These are phyloP conservation scores for Ampelomyces quisqualis DNA, from an alignment of 2,329 filamentous ascomycete species.

Conservation along the genomic window DNA sequence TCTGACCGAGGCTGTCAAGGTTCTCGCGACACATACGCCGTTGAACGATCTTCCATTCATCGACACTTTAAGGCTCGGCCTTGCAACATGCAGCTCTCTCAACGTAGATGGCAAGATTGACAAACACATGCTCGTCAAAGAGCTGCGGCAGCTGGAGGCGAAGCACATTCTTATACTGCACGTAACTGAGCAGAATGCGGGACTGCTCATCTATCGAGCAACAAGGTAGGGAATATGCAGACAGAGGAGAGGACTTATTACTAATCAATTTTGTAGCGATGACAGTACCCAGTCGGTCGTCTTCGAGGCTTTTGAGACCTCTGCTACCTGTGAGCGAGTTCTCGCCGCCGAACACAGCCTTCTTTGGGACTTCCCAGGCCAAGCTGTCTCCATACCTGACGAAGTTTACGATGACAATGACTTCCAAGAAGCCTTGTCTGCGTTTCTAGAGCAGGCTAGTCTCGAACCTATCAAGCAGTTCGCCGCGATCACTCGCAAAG, in stretches of 20 bases:
- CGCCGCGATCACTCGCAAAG: slow-evolving; percentile 55
- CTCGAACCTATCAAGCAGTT: slow-evolving; percentile 57
- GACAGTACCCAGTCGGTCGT: slow-evolving; percentile 34
- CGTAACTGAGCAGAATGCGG: slow-evolving; percentile 54
- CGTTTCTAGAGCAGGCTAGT: slow-evolving; percentile 59
- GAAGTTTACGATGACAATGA: slow-evolving; percentile 39
- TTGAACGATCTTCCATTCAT: slow-evolving; percentile 13
- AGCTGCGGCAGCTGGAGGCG: slow-evolving; percentile 16
- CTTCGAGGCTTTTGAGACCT: slow-evolving; percentile 64
- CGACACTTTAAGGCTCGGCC: slow-evolving; percentile 14
- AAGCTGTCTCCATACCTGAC: slow-evolving; percentile 51
- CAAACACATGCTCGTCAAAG: slow-evolving; percentile 21
- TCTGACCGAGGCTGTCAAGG: slow-evolving; percentile 27
- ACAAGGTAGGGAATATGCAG: too few species aligned
- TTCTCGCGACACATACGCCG: slow-evolving; percentile 14
- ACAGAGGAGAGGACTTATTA: too few species aligned
- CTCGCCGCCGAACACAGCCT: slow-evolving; percentile 56
- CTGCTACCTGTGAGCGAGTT: slow-evolving; percentile 55
- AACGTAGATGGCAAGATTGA: slow-evolving; percentile 28
- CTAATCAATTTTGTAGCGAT: slow-evolving; percentile 6
- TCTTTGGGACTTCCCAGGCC: slow-evolving; percentile 61
- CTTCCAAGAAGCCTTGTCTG: slow-evolving; percentile 54
- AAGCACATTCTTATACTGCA: slow-evolving; percentile 46
- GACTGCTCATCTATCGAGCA: slow-evolving; percentile 45
- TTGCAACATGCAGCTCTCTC: slow-evolving; percentile 19